These are phyloP conservation scores for Ambrosiella xylebori DNA, from an alignment of 2,329 filamentous ascomycete genomes.

Conservation along the genomic window DNA sequence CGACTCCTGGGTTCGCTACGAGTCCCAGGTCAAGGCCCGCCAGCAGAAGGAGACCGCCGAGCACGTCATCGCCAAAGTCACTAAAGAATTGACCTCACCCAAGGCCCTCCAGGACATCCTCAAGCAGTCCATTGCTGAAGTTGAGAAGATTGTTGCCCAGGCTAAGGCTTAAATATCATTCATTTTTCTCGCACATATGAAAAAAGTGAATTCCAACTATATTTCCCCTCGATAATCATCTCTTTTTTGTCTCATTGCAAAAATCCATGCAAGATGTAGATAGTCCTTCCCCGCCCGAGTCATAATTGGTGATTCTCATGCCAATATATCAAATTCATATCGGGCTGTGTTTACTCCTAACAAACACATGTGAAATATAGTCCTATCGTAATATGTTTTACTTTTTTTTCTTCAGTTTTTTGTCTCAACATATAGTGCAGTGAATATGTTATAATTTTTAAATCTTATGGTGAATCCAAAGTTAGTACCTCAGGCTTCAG, in stretches of 20 bases:
- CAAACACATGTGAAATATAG: slow-evolving; percentile 23
- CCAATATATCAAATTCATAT: slow-evolving; percentile 14
- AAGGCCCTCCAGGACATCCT: slow-evolving; percentile 95
- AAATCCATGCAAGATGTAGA: too few species aligned
- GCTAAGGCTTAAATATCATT: slow-evolving; percentile 10
- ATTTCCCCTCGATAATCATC: neutral
- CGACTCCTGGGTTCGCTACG: slow-evolving; percentile 97
- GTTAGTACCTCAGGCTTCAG: too few species aligned
- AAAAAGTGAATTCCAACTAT: neutral
- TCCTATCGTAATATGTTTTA: neutral
- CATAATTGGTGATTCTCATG: neutral
- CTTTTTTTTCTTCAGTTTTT: neutral
- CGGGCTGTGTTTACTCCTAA: slow-evolving; percentile 40
- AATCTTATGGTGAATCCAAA: too few species aligned
- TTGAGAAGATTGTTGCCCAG: slow-evolving; percentile 55
- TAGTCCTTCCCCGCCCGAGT: too few species aligned
- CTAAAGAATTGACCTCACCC: slow-evolving; percentile 97
- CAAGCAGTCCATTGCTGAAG: slow-evolving; percentile 85
- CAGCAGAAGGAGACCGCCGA: slow-evolving; percentile 94
- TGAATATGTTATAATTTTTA: neutral
- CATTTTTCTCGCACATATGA: neutral
- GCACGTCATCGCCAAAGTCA: slow-evolving; percentile 87
- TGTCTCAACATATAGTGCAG: too few species aligned
- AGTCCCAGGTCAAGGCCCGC: slow-evolving; percentile 95
- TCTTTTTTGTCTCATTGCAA: too few species aligned